Base-by-base conservation (phyloP, 345 rosid species). In the Atalantia buxifolia region DNA sequence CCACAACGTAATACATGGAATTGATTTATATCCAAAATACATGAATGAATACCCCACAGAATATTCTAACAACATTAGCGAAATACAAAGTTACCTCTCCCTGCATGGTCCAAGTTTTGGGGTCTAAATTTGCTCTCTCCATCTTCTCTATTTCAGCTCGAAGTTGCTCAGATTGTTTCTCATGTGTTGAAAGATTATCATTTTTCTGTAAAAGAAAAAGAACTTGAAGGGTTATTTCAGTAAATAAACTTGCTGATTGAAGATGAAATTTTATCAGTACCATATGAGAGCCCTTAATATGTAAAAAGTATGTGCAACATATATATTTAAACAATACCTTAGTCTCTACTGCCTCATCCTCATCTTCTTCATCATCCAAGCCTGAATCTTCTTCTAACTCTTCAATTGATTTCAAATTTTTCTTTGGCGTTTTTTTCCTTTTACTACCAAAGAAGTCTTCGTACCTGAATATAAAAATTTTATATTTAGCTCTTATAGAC, bases 51-150 rank as follows among this genome's bases (percentile, higher is more conserved):
- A 36, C n/a, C 12, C 24, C 27, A 38, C 7, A 35, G 40, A 8
- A 35, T 56, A 60, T 3, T 55, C 40, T 33, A 60, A 36, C 33
- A 68, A 24, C 22, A 50, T 66, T 28, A 10, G 24, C 9, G 12
- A 31, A 61, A 60, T 24, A 71, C 40, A 70, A 61, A 65, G n/a
- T 72, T 84, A 92, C 99, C 98, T 96, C 99, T 88, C 99, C 99
- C 75, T 78, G 93, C 99, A 96, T 91, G 73, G 98, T 96, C 99
- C 99, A 96, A 71, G 86, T 78, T 83, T 94, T 96, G 9, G 94
- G 87, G 82, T 96, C 99, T 82, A 96, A 73, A 84, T 94, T 94
- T 78, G 90, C 87, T 85, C 87, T 89, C 88, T 94, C 98, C 98
- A 96, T 89, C 83, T 82, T 85, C 78, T 88, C 87, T 71, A 92